These are phyloP conservation scores for Panaeolus cyanescens DNA, from an alignment of 768 basidiomycete species.

Conservation along the genomic window DNA sequence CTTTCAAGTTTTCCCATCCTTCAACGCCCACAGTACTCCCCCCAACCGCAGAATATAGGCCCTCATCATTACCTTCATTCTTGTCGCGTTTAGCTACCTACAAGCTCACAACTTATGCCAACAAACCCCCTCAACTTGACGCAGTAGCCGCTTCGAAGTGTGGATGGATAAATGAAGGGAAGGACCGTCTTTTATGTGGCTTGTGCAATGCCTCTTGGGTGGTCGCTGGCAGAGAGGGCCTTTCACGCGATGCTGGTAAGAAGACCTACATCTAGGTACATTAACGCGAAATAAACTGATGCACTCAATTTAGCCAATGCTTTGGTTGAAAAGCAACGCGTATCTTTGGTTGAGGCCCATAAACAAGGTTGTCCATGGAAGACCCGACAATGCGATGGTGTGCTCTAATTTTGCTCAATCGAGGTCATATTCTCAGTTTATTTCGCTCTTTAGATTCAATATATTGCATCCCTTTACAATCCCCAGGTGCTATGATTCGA, in stretches of 20 bases:
- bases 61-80: constrained; percentile 76
- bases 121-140: constrained; percentile 73
- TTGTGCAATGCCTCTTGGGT: constrained; percentile 77
- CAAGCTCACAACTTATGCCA: constrained; percentile 78
- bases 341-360: constrained; percentile 66
- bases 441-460: constrained; percentile 49
- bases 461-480: constrained; percentile 72
- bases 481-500: constrained; percentile 62
- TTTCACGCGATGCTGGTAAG: constrained; percentile 79
- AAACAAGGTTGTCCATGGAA: constrained; percentile 88
- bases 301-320: constrained; percentile 50
- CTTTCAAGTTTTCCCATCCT: constrained; percentile 41
- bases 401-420: constrained; percentile 20
- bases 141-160: constrained; percentile 81
- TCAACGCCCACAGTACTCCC: constrained; percentile 32
- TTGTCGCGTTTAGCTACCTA: constrained; percentile 74
- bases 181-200: constrained; percentile 75
- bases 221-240: constrained; percentile 66
- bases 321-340: constrained; percentile 73
- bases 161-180: constrained; percentile 84
- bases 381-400: constrained; percentile 77
- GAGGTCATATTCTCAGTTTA: neutral
- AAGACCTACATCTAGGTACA: constrained; percentile 26
- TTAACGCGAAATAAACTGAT: neutral
- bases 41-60: constrained; percentile 66